A percentile compares a stretch with the other conserved stretches of the same genome.
These are phyloP conservation scores for Cadophora gregata DNA, from an alignment of 2,329 filamentous ascomycete species.

Conservation along the genomic window DNA sequence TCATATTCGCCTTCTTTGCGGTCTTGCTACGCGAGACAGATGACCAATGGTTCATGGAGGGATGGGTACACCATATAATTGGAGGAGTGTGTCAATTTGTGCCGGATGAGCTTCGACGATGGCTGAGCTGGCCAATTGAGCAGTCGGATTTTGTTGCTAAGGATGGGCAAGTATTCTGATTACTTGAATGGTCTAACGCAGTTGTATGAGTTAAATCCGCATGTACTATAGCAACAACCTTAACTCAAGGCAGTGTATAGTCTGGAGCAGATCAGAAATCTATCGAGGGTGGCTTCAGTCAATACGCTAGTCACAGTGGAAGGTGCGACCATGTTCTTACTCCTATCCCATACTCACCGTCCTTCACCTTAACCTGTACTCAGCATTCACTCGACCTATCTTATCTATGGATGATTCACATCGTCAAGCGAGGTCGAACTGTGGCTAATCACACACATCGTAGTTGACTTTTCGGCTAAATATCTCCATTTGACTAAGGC, in stretches of 20 bases:
- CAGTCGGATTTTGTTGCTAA: not conserved
- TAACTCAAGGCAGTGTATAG: not conserved
- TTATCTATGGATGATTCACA: not conserved
- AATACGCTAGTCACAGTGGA: not conserved
- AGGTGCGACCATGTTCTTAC: too few relatives aligned
- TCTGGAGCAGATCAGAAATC: not conserved
- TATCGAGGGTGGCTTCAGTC: not conserved
- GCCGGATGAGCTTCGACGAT: not conserved
- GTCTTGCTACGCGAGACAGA: not conserved
- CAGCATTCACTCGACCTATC: not conserved
- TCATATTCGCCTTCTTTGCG: not conserved
- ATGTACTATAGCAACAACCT: not conserved
- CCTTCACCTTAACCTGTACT: not conserved
- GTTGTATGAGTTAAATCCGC: not conserved
- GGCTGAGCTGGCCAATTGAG: not conserved
- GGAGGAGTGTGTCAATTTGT: not conserved
- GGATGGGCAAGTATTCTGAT: not conserved
- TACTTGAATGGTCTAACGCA: too few relatives aligned
- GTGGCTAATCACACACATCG: not conserved
- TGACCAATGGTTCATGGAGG: not conserved
- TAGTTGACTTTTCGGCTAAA: not conserved
- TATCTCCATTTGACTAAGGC: not conserved
- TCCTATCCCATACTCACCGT: not conserved
- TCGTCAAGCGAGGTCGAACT: not conserved
- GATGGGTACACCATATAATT: not conserved